These are phyloP conservation scores for Calycina herbarum DNA, from an alignment of 2,329 filamentous ascomycete species.

Conservation along the genomic window DNA sequence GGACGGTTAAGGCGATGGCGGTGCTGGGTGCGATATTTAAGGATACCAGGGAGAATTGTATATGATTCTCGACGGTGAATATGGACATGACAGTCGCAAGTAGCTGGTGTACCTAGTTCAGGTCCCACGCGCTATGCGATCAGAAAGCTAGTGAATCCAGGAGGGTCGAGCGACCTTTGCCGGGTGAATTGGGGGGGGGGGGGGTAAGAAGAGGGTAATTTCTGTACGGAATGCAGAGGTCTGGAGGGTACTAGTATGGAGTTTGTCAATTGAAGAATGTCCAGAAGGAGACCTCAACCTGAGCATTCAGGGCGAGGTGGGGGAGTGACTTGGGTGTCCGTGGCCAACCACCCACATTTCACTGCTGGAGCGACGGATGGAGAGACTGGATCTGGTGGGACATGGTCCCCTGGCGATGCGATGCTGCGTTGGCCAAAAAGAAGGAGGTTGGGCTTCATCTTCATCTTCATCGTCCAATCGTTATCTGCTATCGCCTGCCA, in stretches of 20 bases:
- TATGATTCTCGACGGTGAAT: constrained; percentile 36
- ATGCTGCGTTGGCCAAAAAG: constrained; percentile 1
- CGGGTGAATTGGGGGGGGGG: not conserved
- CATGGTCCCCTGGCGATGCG: not conserved
- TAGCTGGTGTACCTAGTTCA: constrained; percentile 14
- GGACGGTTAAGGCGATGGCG: constrained; percentile 29
- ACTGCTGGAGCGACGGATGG: not conserved
- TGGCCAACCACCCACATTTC: not conserved
- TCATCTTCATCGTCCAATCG: not conserved
- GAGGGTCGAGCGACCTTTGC: not conserved
- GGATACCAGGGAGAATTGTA: constrained; percentile 35
- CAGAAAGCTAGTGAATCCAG: not conserved
- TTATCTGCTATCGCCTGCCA: not conserved
- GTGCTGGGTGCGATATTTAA: constrained; percentile 37
- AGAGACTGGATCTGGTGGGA: not conserved
- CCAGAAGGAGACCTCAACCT: not conserved
- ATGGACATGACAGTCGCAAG: constrained; percentile 33
- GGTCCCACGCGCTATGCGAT: not conserved
- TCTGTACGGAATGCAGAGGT: not conserved
- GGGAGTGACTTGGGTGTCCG: not conserved
- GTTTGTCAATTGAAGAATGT: not conserved
- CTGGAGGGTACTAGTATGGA: not conserved
- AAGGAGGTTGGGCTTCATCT: not conserved
- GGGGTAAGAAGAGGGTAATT: not conserved
- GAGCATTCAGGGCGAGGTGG: not conserved